Evolutionary conservation across 176 grass and related monocot genomes (phyloP), one percentile per base, ranked within the genome.

Genomic region (Zoysia pacifica): DNA sequence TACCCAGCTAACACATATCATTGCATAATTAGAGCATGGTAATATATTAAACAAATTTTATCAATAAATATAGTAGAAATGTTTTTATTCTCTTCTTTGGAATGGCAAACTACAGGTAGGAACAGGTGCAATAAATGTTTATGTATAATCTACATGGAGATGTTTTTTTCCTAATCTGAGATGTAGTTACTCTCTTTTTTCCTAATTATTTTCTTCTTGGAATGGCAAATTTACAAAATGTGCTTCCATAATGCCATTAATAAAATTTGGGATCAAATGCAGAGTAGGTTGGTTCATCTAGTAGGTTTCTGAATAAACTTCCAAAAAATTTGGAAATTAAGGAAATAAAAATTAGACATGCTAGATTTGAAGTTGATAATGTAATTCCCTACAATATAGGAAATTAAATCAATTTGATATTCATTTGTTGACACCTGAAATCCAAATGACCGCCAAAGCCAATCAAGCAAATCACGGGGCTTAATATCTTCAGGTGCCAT

Each of bases 391-490:
- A 63, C 15, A 55, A 20, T 65, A 11, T 20, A 62, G 6, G 63
- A 64, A 65, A 40, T 41, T 18, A 73, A 75, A 85, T 37, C 56
- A 19, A 51, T 49, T 15, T 39, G 48, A 11, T 36, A 82, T 45
- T 73, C 19, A 43, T 74, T 81, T 65, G 73, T 75, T 58, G 84
- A 53, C 76, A 99, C 96, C 90, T 99, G 97, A 87, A 99, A 99
- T 62, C 93, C 90, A 84, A 99, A 99, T 78, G 78, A 69, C 53
- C 82, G 72, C 62, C 93, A 88, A 52, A 99, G 93, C 97, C 97
- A 99, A 56, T 95, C 97, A 47, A 99, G 84, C 81, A 99, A 93
- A 84, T 99, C 97, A 76, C 4, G 10, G 44, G 81, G 73, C 76
- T 0, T 48, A 43, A 41, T 58, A 12, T 87, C 84, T 3, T 72